Evolutionary conservation across 441 rosid genomes (phyloP).

Genomic region (Euphorbia celastroides): DNA sequence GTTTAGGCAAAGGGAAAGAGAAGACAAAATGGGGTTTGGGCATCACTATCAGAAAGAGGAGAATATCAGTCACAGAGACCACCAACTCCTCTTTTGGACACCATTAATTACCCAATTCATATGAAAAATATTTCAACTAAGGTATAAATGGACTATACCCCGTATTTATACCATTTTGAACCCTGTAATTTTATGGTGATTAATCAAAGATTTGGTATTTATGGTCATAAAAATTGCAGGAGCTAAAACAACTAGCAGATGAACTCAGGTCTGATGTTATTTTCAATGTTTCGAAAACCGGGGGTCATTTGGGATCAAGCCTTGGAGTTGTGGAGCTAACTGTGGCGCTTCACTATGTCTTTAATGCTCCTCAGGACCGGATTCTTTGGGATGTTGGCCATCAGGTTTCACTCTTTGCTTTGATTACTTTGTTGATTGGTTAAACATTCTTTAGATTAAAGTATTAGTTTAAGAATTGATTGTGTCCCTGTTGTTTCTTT

Average conservation of each 20-base stretch:
- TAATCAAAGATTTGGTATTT: not conserved
- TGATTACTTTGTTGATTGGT: not conserved
- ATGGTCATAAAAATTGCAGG: slow-evolving; percentile 41
- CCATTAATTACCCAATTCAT: slow-evolving; percentile 49
- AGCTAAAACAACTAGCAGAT: slow-evolving; percentile 61
- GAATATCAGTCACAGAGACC: slow-evolving; percentile 73
- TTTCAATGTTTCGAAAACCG: slow-evolving; percentile 42
- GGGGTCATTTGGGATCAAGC: slow-evolving; percentile 57
- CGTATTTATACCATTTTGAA: slow-evolving; percentile 10
- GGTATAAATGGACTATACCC: slow-evolving; percentile 34
- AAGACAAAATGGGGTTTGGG: slow-evolving; percentile 43
- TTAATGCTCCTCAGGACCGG: slow-evolving; percentile 79
- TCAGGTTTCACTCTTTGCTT: slow-evolving; percentile 38
- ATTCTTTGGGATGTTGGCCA: slow-evolving; percentile 88
- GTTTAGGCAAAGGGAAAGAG: slow-evolving; percentile 44
- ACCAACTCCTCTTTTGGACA: slow-evolving; percentile 75
- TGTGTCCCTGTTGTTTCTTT: too few species aligned
- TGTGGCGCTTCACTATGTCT: slow-evolving; percentile 74
- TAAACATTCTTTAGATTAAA: not conserved
- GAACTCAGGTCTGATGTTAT: slow-evolving; percentile 66
- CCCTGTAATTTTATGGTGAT: not conserved
- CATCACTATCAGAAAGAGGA: slow-evolving; percentile 70
- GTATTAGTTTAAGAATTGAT: slow-evolving; percentile 1
- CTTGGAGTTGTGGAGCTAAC: slow-evolving; percentile 75
- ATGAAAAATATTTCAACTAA: slow-evolving; percentile 62